Evolutionary conservation across 768 basidiomycete species (phyloP).

Genomic region (Coprinopsis strossmayeri): DNA sequence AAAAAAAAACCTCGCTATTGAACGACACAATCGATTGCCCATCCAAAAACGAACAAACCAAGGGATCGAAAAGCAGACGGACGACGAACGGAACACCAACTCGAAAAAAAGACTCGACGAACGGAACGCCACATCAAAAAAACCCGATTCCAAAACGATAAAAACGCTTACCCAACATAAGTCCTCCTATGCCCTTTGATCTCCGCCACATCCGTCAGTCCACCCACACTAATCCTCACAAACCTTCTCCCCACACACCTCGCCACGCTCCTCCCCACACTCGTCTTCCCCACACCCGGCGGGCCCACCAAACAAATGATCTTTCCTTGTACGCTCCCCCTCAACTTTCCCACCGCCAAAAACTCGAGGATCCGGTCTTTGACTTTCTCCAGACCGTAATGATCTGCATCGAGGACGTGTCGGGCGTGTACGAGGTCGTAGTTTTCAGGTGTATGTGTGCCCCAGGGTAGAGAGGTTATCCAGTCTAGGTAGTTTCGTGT

Average conservation of each 20-base stretch:
- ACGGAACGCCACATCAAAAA: no score
- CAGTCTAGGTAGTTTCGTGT: slow-evolving; percentile 93
- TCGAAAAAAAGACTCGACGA: no score
- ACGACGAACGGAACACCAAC: neutral
- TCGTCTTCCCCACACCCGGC: slow-evolving; percentile 96
- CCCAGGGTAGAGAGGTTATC: slow-evolving; percentile 96
- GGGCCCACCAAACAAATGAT: slow-evolving; percentile 96
- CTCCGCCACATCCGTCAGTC: slow-evolving; percentile 95
- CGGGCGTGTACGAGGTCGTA: slow-evolving; percentile 81
- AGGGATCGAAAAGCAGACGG: neutral
- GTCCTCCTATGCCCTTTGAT: slow-evolving; percentile 97
- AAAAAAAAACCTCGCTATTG: no score
- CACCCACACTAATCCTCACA: slow-evolving; percentile 96
- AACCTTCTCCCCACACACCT: slow-evolving; percentile 87
- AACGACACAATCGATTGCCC: no score
- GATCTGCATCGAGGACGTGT: slow-evolving; percentile 86
- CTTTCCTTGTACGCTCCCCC: slow-evolving; percentile 94
- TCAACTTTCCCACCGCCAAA: slow-evolving; percentile 89
- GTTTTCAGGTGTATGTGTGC: slow-evolving; percentile 89
- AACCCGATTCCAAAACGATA: neutral
- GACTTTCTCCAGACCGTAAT: slow-evolving; percentile 88
- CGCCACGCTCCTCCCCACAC: slow-evolving; percentile 92
- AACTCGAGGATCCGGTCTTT: slow-evolving; percentile 95
- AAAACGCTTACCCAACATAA: slow-evolving; percentile 72
- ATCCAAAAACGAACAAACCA: neutral